Base-by-base conservation (phyloP, 352 stramenopile species). In the Peronospora belbahrii region DNA sequence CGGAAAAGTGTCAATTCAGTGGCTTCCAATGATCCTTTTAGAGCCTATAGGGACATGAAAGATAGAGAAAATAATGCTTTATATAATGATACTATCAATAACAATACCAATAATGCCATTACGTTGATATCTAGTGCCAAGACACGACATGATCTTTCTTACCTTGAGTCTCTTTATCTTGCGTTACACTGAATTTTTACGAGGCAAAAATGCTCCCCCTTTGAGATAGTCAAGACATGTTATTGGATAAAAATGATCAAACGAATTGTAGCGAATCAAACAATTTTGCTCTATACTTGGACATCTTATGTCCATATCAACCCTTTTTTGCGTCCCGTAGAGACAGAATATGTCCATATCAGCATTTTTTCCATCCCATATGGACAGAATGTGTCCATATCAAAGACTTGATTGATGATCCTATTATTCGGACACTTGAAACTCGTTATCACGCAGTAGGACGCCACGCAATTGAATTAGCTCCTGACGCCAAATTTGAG, bases 401-500 rank as follows among this genome's bases (percentile, higher is more conserved):
- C n/a, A n/a, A n/a, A n/a, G n/a, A 3, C 1, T n/a, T 36, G 1
- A 19, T 10, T 36, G n/a, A 13, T 36, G 8, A 28, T 9, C 11
- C 24, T 28, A 28, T 28, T 10, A 6, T 28, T n/a, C n/a, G n/a
- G 56, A 62, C 33, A 55, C n/a, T 24, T 72, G 71, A 41, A 82
- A 90, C 32, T 87, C 77, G 39, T 79, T 71, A 42, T 93, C 74
- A 20, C 77, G 67, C 42, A 89, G 33, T 22, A 94, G 52, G 9
- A 69, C 48, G 6, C 66, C 64, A 8, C 76, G 78, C 27, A 94
- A 52, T 10, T 56, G 50, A 37, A 70, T 39, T 19, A 94, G 56
- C 48, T 92, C 83, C 15, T 45, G 43, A 7, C 70, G 66, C 93
- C 92, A 98, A 44, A 98, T 76, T n/a, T 93, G 47, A 41, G 80